Evolutionary conservation across 1,284 basidiomycete genomes (phyloP), one percentile per base, ranked within the genome.

Genomic region (Naganishia albida): DNA sequence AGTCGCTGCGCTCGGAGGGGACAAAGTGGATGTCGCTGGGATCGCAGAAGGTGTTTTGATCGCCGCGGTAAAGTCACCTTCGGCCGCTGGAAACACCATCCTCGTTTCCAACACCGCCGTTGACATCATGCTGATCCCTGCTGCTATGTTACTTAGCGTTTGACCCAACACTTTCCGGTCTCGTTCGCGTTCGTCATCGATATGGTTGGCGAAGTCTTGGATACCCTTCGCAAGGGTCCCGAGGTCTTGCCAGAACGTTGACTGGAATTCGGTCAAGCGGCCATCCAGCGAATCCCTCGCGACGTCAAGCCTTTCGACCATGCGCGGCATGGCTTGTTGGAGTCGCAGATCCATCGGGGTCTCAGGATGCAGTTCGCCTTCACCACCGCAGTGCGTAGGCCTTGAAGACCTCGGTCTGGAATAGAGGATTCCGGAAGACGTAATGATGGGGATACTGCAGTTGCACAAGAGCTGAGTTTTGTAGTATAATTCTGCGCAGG

Each of bases 71-170:
- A 20, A 26, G 23, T 23, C 25, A 49, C 12, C 20, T 13, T 49
- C 25, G 46, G 15, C 10, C 3, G 7, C 46, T 8, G 46, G 46
- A 15, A 49, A 49, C 15, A 49, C 46, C 46, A 49, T 49, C n/a
- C 53, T 23, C 1, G 34, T 54, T 25, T 54, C 39, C 38, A 54
- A 3, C 38, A 54, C 53, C 8, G 53, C 53, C 12, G 53, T 25
- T 10, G 53, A 54, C 38, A 54, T 23, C 20, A 54, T 23, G 39
- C 23, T 23, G 20, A 54, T 42, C 2, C 53, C 53, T 15, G 38
- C 34, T 40, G 53, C n/a, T 54, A 54, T 42, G 39, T 26, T 54
- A n/a, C 53, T 26, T 26, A 54, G 12, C 10, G 53, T 38, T n/a
- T 54, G 38, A 13, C 53, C 39, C 23, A 54, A 13, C 18, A 54